These are phyloP conservation scores for Zelopaecilomyces penicillatus DNA, from an alignment of 2,329 filamentous ascomycete genomes.

Conservation along the genomic window DNA sequence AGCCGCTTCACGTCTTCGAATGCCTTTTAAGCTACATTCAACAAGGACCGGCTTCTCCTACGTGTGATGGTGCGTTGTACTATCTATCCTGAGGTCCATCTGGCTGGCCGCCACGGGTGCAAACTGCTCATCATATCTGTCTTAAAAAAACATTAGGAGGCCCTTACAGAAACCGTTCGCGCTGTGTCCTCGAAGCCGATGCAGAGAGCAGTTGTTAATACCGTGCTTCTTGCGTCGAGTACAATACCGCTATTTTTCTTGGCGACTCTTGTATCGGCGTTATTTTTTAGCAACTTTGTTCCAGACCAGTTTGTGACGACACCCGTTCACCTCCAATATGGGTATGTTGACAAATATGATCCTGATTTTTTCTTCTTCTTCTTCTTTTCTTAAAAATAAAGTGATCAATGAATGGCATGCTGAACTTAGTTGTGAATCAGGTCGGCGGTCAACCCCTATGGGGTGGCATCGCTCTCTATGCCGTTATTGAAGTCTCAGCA, in stretches of 20 bases:
- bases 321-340: conserved; percentile 51
- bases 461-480: conserved; percentile 35
- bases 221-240: conserved; percentile 33
- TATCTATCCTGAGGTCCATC: neutral
- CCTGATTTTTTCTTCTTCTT: no score
- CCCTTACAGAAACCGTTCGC: conserved; percentile 27
- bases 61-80: no score
- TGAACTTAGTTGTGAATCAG: conserved; percentile 18
- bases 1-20: no score
- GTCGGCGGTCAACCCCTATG: conserved; percentile 44
- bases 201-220: conserved; percentile 41
- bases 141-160: conserved; percentile 18
- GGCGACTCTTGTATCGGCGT: conserved; percentile 39
- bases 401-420: neutral
- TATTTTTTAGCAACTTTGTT: conserved; percentile 50
- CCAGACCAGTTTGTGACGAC: conserved; percentile 44
- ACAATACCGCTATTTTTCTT: conserved; percentile 38
- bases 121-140: no score
- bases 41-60: no score
- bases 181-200: conserved; percentile 42
- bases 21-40: no score
- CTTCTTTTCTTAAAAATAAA: neutral
- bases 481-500: conserved; percentile 59
- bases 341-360: conserved; percentile 29
- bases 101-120: neutral